Percentiles rank a stretch among this genome's conserved stretches.
phyloP scores from a whole-genome alignment of 305 asterid species.

The Ilex paraguariensis region DNA sequence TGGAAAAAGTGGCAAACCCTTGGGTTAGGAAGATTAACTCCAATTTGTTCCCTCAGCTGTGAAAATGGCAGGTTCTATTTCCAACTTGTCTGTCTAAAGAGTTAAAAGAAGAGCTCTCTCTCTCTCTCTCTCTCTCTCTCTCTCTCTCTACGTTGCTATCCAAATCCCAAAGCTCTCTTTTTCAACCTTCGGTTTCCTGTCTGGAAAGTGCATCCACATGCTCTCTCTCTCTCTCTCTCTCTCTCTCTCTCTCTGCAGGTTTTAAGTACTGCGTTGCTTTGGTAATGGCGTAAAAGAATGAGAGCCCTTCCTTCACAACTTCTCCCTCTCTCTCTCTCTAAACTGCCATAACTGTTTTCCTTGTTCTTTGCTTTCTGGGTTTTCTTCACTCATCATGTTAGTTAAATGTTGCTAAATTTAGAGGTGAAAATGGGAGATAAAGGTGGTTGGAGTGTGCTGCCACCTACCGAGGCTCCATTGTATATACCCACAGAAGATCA shows the following conservation, averaged over 20 bases:
- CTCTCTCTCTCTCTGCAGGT: background rate
- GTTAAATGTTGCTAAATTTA: constrained; percentile 1
- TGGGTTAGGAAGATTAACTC: too few species aligned
- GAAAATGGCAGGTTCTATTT: too few species aligned
- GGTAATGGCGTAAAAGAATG: background rate
- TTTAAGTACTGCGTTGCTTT: background rate
- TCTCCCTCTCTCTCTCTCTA: background rate
- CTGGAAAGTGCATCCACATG: background rate
- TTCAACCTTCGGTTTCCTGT: background rate
- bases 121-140: too few species aligned
- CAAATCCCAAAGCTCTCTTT: background rate
- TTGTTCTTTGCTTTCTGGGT: constrained; percentile 3
- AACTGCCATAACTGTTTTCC: constrained; percentile 3
- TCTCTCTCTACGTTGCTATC: background rate
- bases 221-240: background rate
- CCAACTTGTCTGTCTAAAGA: too few species aligned
- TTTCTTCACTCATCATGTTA: background rate
- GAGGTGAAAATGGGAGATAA: constrained; percentile 18
- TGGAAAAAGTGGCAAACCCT: too few species aligned
- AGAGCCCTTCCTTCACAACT: background rate
- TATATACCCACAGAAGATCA: constrained; percentile 31
- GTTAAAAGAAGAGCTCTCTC: too few species aligned
- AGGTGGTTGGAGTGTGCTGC: constrained; percentile 22
- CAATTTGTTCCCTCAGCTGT: too few species aligned
- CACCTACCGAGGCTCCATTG: constrained; percentile 24